These are phyloP conservation scores for Malus orientalis DNA, from an alignment of 306 rosid species.

Conservation along the genomic window DNA sequence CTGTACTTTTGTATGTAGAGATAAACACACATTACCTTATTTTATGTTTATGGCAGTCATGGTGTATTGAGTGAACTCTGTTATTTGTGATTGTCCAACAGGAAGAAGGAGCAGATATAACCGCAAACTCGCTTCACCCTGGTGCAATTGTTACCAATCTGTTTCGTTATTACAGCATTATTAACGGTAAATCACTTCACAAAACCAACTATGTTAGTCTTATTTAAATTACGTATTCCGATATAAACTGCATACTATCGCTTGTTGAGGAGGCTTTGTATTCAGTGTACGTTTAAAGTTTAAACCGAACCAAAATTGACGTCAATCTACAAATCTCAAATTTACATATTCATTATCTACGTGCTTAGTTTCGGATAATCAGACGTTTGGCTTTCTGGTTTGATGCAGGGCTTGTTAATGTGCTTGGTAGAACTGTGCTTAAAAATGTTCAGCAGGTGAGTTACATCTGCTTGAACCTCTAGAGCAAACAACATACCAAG, in stretches of 20 bases:
- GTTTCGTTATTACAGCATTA: constrained; percentile 33
- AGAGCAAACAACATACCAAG: neutral
- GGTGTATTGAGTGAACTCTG: neutral
- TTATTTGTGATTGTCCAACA: constrained; percentile 26
- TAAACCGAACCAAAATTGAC: too few species aligned
- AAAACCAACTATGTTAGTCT: neutral
- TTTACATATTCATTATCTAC: too few species aligned
- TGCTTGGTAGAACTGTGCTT: constrained; percentile 37
- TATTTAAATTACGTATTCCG: too few species aligned
- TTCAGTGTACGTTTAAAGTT: too few species aligned
- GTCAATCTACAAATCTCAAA: too few species aligned
- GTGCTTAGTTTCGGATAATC: neutral
- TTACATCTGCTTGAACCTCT: neutral
- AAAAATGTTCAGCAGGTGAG: constrained; percentile 70
- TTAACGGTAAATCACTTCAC: constrained; percentile 32
- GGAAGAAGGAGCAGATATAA: constrained; percentile 62
- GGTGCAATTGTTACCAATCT: constrained; percentile 68
- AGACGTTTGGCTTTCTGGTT: neutral
- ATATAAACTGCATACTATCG: too few species aligned
- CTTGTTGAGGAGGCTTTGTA: too few species aligned
- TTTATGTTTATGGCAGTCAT: neutral
- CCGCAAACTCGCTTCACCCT: constrained; percentile 88
- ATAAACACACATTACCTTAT: too few species aligned
- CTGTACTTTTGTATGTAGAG: too few species aligned
- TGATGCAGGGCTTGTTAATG: constrained; percentile 39